Evolutionary conservation across 495 filamentous ascomycete genomes (phyloP), one percentile per base, ranked within the genome.

Genomic region (Neurospora intermedia): DNA sequence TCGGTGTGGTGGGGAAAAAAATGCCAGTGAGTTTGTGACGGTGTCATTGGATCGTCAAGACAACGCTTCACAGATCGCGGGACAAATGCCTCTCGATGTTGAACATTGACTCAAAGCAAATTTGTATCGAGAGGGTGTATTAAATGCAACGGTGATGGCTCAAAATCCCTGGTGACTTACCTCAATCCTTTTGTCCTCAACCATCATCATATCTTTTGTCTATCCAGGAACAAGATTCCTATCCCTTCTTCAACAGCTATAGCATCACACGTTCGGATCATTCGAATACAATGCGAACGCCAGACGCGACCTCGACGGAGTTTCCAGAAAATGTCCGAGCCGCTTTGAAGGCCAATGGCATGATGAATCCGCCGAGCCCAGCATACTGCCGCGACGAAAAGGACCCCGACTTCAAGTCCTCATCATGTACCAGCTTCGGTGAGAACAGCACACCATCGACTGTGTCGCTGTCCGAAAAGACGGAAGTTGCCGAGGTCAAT

Each of bases 401-500:
- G 54, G 54, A 66, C 54, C 35, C 35, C 54, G 54, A 18, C 54
- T 66, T 66, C 54, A 66, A 66, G 54, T 66, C 54, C 54, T 66
- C 48, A 59, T 59, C 54, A 1, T 66, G 54, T 35, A 18, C 54
- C 23, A 66, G 54, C 27, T 66, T 66, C 54, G 54, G 35, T 35
- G 31, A 66, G 23, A 66, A 66, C 0, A 66, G 15, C 54, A 66
- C 27, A 27, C 54, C 54, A 35, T 66, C 54, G 54, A 66, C 54
- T 35, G 54, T 71, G 10, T 66, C 73, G 13, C 69, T 71, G 54
- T 74, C 73, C 18, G 43, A 73, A 27, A 43, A 62, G 41, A 74
- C 71, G 23, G 73, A 66, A 69, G 69, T 72, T 31, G 45, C 27
- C n/a, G 71, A 45, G 27, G 6, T 15, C 69, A 71, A 45, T 9